Percentiles rank a stretch among this genome's conserved stretches.
These are phyloP conservation scores for Blattamonas nauphoetae DNA, from an alignment of 78 protist species.

Conservation along the genomic window DNA sequence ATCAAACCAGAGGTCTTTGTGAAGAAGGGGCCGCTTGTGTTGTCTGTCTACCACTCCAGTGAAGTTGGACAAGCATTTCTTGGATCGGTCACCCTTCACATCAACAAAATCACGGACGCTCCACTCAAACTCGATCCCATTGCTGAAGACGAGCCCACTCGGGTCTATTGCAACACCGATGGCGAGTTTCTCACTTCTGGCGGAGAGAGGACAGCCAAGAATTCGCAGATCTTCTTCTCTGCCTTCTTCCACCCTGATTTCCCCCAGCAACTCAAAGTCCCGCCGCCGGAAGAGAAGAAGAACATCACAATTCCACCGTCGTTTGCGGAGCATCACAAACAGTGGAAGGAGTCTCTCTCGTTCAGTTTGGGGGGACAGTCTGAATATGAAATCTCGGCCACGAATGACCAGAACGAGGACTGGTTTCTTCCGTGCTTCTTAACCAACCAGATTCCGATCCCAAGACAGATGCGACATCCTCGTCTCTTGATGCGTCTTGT, in stretches of 20 bases:
- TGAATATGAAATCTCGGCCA: neutral
- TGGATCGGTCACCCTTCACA: neutral
- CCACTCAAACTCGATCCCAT: neutral
- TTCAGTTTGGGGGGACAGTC: neutral
- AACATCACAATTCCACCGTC: neutral
- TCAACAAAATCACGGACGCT: neutral
- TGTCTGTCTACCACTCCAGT: neutral
- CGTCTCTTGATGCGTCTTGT: conserved; percentile 6
- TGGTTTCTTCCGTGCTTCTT: neutral
- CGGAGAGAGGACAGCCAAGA: neutral
- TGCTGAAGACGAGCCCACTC: neutral
- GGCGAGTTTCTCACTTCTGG: neutral
- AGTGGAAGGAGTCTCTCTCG: neutral
- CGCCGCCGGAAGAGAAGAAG: neutral
- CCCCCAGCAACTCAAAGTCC: neutral
- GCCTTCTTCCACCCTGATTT: conserved; percentile 2
- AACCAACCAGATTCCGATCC: neutral
- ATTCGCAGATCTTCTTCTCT: neutral
- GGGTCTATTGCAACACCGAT: neutral
- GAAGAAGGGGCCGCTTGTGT: neutral
- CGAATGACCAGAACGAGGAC: neutral
- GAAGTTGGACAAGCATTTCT: neutral
- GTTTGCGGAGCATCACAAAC: neutral
- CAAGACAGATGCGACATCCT: neutral
- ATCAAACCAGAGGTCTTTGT: neutral